These are phyloP conservation scores for Calonectria hongkongensis DNA, from an alignment of 2,329 filamentous ascomycete genomes.

Conservation along the genomic window DNA sequence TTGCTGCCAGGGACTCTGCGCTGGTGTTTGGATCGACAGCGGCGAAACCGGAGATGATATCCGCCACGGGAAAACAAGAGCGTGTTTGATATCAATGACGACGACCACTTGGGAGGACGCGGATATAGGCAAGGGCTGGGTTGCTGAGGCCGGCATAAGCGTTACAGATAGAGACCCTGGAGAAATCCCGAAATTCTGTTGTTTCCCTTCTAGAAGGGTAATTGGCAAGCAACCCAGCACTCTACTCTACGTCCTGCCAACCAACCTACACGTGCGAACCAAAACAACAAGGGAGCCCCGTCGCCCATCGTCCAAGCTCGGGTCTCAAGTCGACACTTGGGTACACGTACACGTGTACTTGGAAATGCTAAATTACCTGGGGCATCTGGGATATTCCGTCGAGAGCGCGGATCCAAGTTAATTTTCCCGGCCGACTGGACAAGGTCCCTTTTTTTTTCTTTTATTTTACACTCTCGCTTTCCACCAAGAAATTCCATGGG, in stretches of 20 bases:
- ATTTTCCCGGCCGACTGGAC: constrained; percentile 18
- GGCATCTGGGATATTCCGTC: constrained; percentile 11
- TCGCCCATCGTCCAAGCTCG: constrained; percentile 7
- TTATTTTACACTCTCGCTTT: neutral
- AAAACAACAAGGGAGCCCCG: neutral
- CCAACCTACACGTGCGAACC: constrained; percentile 11
- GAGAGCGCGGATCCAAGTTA: constrained; percentile 30
- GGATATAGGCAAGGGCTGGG: constrained; percentile 8
- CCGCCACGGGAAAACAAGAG: constrained; percentile 10
- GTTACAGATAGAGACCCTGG: constrained; percentile 18
- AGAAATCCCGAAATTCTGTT: neutral
- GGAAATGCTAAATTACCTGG: neutral
- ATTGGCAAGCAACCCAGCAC: neutral
- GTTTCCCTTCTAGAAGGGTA: constrained; percentile 5
- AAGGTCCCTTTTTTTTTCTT: neutral
- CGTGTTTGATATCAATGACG: constrained; percentile 6
- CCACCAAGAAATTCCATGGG: neutral
- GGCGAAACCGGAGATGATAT: constrained; percentile 15
- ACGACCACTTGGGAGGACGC: neutral
- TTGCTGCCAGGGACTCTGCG: constrained; percentile 25
- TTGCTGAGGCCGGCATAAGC: constrained; percentile 4
- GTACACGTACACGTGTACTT: constrained; percentile 5
- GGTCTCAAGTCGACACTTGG: neutral
- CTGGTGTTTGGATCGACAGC: constrained; percentile 29
- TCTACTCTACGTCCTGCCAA: neutral